Evolutionary conservation across 1,139 yeast species (phyloP).

Genomic region (Geotrichum macrosporum): DNA sequence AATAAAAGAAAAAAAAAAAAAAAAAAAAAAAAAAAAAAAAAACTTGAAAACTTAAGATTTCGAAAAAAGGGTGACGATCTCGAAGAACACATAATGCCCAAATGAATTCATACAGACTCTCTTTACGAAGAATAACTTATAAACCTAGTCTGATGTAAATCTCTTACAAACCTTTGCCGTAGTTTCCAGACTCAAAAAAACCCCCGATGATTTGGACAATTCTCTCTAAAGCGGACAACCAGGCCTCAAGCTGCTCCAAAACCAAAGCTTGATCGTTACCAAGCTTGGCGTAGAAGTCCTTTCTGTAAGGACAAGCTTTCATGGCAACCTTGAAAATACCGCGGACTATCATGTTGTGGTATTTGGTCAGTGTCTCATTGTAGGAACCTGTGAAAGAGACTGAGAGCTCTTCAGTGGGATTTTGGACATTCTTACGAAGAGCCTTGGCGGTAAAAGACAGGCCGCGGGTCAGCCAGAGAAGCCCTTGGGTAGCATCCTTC

Average conservation of each 20-base stretch:
- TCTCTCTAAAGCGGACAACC: conserved; percentile 74
- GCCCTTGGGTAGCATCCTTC: conserved; percentile 86
- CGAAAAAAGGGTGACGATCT: too few relatives aligned
- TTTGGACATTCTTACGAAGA: conserved; percentile 68
- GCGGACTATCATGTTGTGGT: conserved; percentile 75
- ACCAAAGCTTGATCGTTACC: conserved; percentile 50
- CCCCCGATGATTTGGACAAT: conserved; percentile 70
- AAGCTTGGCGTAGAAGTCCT: conserved; percentile 74
- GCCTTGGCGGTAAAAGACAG: conserved; percentile 86
- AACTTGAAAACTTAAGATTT: too few relatives aligned
- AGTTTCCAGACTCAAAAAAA: conserved; percentile 74
- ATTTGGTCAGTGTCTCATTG: conserved; percentile 69
- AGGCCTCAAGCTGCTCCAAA: conserved; percentile 54
- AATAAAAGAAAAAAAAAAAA: too few relatives aligned
- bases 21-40: too few relatives aligned
- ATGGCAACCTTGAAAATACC: conserved; percentile 90
- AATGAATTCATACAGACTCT: too few relatives aligned
- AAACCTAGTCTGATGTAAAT: too few relatives aligned
- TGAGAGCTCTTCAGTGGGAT: conserved; percentile 60
- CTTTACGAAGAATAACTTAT: too few relatives aligned
- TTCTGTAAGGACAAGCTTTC: conserved; percentile 93
- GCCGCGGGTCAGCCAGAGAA: conserved; percentile 78
- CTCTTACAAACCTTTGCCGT: conserved; percentile 85
- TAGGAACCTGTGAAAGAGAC: conserved; percentile 81
- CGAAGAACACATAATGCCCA: too few relatives aligned